phyloP scores from a whole-genome alignment of 176 grass and related monocot genomes.

The Alopecurus myosuroides region DNA sequence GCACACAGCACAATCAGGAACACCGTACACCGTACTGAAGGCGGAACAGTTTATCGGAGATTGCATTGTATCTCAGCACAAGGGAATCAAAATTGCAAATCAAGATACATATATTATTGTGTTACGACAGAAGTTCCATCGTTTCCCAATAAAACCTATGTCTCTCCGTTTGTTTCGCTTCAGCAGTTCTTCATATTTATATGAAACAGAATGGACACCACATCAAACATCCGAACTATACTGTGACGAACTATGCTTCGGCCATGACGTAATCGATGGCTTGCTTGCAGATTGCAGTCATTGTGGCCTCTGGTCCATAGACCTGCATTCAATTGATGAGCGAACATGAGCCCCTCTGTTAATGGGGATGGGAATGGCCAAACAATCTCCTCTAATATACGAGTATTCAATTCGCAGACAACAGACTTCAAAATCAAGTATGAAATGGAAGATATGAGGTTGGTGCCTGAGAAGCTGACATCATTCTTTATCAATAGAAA shows the following conservation, averaged over 20 bases:
- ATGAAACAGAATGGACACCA: slow-evolving; percentile 9
- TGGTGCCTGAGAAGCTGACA: not conserved
- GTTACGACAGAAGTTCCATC: not conserved
- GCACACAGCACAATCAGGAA: not conserved
- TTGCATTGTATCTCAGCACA: not conserved
- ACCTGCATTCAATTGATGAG: slow-evolving; percentile 49
- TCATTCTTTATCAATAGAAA: not conserved
- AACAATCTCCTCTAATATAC: not conserved
- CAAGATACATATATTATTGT: slow-evolving; percentile 26
- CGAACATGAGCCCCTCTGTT: not conserved
- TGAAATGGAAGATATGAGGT: not conserved
- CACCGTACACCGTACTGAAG: not conserved
- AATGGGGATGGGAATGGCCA: not conserved
- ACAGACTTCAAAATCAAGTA: not conserved
- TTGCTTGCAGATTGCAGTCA: slow-evolving; percentile 97
- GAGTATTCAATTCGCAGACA: not conserved
- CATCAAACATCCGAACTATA: not conserved
- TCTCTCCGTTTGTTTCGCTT: not conserved
- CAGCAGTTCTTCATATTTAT: not conserved
- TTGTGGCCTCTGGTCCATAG: slow-evolving; percentile 91
- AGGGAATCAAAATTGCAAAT: not conserved
- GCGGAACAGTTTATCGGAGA: not conserved
- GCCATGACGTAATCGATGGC: slow-evolving; percentile 88
- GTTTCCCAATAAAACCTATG: not conserved
- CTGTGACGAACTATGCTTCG: slow-evolving; percentile 18